Evolutionary conservation across 176 grass and related monocot species (phyloP).

Genomic region (Oryza longistaminata): DNA sequence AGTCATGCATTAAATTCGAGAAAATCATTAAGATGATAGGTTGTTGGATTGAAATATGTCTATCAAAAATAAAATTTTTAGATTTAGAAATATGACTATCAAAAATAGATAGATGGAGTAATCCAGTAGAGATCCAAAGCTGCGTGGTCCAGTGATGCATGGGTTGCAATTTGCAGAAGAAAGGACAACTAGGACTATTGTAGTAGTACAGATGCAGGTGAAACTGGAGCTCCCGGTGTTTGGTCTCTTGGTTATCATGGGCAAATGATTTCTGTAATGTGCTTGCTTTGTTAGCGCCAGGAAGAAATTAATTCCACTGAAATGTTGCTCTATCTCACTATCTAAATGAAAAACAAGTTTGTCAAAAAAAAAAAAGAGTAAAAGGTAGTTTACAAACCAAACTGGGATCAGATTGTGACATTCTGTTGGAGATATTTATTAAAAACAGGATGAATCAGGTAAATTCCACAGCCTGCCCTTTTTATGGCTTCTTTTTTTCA

Average conservation of each 20-base stretch:
- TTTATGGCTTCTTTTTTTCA: neutral
- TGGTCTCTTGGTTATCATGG: neutral
- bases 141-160: slow-evolving; percentile 41
- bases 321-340: neutral
- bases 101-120: too few relatives aligned
- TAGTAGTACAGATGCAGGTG: slow-evolving; percentile 4
- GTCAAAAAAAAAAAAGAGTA: neutral
- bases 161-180: neutral
- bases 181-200: neutral
- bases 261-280: neutral
- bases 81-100: too few relatives aligned
- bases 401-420: neutral
- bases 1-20: too few relatives aligned
- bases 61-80: too few relatives aligned
- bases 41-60: too few relatives aligned
- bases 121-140: slow-evolving; percentile 15
- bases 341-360: neutral
- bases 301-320: neutral
- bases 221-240: neutral
- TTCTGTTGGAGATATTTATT: neutral
- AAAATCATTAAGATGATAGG: too few relatives aligned
- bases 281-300: neutral
- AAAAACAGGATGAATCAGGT: neutral
- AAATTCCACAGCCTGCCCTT: slow-evolving; percentile 35
- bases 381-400: neutral